These are phyloP conservation scores for Colletotrichum sp. DNA, from an alignment of 2,329 filamentous ascomycete species.

Conservation along the genomic window DNA sequence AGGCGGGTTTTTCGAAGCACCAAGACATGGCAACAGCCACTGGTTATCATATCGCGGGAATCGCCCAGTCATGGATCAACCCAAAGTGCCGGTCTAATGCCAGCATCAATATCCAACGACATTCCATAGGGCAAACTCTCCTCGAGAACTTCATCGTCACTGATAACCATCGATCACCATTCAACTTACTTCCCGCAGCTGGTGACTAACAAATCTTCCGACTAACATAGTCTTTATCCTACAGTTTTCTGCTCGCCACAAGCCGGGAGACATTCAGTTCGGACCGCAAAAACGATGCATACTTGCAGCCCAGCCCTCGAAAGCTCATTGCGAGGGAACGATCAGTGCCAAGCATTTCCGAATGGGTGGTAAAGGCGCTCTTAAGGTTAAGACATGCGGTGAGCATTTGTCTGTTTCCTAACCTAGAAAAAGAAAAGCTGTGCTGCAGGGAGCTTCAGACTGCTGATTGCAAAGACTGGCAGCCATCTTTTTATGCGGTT, in stretches of 20 bases:
- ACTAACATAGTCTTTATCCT: background rate
- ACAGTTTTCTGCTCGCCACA: background rate
- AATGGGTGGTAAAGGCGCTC: background rate
- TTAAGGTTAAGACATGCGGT: conserved; percentile 8
- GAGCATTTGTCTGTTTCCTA: background rate
- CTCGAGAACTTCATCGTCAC: background rate
- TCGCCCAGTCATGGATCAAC: background rate
- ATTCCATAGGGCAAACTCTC: background rate
- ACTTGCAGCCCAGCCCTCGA: background rate
- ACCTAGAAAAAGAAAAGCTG: background rate
- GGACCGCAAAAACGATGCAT: background rate
- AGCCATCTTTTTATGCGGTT: background rate
- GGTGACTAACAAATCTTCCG: background rate
- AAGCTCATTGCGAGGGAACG: background rate
- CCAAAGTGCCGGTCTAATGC: background rate
- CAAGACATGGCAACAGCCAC: background rate
- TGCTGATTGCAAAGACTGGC: background rate
- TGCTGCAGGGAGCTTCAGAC: background rate
- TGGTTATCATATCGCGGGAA: background rate
- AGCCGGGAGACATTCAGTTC: background rate
- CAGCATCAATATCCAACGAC: background rate
- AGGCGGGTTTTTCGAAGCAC: background rate
- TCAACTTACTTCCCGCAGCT: background rate
- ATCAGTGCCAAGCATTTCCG: conserved; percentile 9
- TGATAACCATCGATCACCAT: background rate